Conservation (phyloP, 2,329 filamentous ascomycete species). For the Chaetomium sp. region DNA sequence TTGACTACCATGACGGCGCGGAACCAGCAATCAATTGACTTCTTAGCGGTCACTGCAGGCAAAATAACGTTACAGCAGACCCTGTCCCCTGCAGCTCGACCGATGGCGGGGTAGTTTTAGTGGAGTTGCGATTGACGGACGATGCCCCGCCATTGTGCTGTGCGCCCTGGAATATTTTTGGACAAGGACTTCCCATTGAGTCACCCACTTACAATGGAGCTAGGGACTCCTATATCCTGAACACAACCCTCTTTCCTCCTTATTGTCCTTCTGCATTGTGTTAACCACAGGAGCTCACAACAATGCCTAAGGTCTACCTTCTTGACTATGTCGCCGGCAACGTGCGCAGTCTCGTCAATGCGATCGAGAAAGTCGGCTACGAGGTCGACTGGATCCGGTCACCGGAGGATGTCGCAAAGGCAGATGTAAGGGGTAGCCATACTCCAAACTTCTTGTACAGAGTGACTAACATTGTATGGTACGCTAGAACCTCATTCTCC, state of each 20-base stretch:
- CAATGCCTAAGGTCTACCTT: conserved; percentile 71
- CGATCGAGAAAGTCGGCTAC: conserved; percentile 92
- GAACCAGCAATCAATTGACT: conserved; percentile 8
- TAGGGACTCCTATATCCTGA: not conserved
- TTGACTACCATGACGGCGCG: not conserved
- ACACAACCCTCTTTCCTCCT: not conserved
- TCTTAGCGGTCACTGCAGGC: conserved; percentile 26
- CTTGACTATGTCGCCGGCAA: conserved; percentile 93
- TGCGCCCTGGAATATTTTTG: conserved; percentile 12
- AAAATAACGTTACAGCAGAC: conserved; percentile 17
- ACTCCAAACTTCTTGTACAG: not conserved
- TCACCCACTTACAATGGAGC: conserved; percentile 2
- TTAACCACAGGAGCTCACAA: conserved; percentile 22
- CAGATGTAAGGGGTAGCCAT: conserved; percentile 57
- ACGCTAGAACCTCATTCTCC: conserved; percentile 81
- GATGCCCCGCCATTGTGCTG: conserved; percentile 10
- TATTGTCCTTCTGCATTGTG: not conserved
- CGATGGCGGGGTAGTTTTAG: conserved; percentile 13
- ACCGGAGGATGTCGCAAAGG: conserved; percentile 75
- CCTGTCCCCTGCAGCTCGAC: not conserved
- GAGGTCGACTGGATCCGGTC: conserved; percentile 85
- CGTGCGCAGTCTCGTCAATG: conserved; percentile 91
- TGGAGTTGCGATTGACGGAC: conserved; percentile 2
- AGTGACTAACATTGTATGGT: not conserved
- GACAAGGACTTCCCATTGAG: conserved; percentile 10